phyloP scores from a whole-genome alignment of 148 eudicot genomes.

The Chenopodium suecicum region DNA sequence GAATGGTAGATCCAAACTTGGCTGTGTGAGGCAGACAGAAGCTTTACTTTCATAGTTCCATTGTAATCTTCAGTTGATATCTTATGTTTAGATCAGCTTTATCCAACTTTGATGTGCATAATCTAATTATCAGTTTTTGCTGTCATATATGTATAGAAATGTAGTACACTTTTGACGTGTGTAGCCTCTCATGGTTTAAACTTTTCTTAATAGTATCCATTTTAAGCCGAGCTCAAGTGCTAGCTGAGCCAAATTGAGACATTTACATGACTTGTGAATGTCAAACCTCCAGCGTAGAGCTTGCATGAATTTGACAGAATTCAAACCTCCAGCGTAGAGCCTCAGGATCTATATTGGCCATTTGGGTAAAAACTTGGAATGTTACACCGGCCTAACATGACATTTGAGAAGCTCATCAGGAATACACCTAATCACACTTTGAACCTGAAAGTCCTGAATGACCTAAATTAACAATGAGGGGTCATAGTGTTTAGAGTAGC shows the following conservation, averaged over 20 bases:
- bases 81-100: not conserved
- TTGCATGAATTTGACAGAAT: not conserved
- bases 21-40: constrained; percentile 31
- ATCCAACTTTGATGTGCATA: not conserved
- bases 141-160: constrained; percentile 13
- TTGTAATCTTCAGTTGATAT: not conserved
- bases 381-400: too few relatives aligned
- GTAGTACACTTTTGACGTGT: not conserved
- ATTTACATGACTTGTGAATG: not conserved
- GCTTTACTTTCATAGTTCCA: not conserved
- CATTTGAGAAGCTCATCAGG: too few relatives aligned
- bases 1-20: constrained; percentile 67
- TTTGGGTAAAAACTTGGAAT: too few relatives aligned
- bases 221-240: not conserved
- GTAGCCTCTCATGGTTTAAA: not conserved
- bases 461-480: too few relatives aligned
- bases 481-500: too few relatives aligned
- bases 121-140: constrained; percentile 2
- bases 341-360: too few relatives aligned
- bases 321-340: not conserved
- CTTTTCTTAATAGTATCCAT: not conserved
- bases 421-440: too few relatives aligned
- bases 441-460: too few relatives aligned
- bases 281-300: not conserved
- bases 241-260: not conserved